A percentile compares a stretch with the other conserved stretches of the same genome.
Evolutionary conservation across 306 rosid species (phyloP).

Genomic region (Hippophae rhamnoides): DNA sequence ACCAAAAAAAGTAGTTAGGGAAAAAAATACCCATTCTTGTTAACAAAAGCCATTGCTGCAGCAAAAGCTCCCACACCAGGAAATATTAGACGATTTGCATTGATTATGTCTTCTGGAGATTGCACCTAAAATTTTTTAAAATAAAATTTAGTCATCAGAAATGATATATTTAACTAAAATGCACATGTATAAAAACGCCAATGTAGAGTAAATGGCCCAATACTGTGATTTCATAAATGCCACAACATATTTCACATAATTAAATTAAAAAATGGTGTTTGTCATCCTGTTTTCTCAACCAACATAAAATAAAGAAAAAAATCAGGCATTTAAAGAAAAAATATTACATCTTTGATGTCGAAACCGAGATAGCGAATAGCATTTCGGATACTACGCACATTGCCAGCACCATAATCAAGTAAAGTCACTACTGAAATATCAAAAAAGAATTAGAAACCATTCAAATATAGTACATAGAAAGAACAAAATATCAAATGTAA

Average conservation of each 20-base stretch:
- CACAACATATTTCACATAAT: too few relatives aligned
- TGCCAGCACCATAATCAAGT: constrained; percentile 93
- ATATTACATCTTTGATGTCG: constrained; percentile 69
- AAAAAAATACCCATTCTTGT: constrained; percentile 53
- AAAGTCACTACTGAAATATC: constrained; percentile 59
- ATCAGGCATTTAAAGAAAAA: neutral
- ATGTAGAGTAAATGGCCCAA: too few relatives aligned
- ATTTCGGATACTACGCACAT: constrained; percentile 82
- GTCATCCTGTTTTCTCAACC: too few relatives aligned
- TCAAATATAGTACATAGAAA: neutral
- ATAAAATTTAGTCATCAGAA: constrained; percentile 3
- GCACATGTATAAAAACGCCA: too few relatives aligned
- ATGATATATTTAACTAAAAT: too few relatives aligned
- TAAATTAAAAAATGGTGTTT: too few relatives aligned
- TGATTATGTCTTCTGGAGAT: constrained; percentile 71
- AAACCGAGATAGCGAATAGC: constrained; percentile 78
- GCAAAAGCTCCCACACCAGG: constrained; percentile 98
- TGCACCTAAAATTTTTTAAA: constrained; percentile 45
- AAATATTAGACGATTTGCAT: constrained; percentile 63
- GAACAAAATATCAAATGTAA: neutral
- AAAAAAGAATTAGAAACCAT: neutral
- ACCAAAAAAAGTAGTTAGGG: neutral
- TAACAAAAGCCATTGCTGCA: constrained; percentile 82
- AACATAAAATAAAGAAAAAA: neutral
- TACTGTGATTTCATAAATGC: too few relatives aligned